phyloP scores from a whole-genome alignment of 164 flowering plant species.

The Liquidambar formosana region DNA sequence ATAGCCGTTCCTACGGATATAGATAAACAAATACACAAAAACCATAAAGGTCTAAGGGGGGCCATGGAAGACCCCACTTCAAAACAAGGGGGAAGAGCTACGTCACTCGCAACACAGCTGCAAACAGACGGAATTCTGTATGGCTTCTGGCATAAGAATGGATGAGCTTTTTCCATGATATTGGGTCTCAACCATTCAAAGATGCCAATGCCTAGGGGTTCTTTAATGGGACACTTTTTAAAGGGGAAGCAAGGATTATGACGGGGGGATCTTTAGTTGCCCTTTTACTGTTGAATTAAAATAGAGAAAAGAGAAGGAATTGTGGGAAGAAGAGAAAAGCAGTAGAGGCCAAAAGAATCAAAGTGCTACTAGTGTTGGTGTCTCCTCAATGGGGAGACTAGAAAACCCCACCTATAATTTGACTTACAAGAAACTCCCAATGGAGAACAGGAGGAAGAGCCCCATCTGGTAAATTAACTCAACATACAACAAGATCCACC shows the following conservation, averaged over 20 bases:
- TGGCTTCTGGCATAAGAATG: not conserved
- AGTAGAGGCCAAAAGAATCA: not conserved
- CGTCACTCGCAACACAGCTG: not conserved
- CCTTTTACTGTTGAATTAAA: too few species aligned
- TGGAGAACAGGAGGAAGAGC: not conserved
- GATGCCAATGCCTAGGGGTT: conserved; percentile 8
- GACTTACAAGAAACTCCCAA: not conserved
- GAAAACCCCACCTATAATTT: conserved; percentile 1
- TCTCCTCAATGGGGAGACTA: conserved; percentile 1
- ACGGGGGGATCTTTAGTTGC: not conserved
- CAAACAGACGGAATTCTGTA: not conserved
- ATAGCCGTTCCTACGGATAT: not conserved
- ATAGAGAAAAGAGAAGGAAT: not conserved
- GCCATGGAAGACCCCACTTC: not conserved
- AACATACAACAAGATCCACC: not conserved
- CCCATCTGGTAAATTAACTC: not conserved
- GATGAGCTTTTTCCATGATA: conserved; percentile 9
- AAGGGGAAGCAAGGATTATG: not conserved
- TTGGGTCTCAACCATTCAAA: conserved; percentile 10
- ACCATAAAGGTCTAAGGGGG: not conserved
- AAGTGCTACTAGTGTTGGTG: not conserved
- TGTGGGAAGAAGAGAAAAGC: conserved; percentile 1
- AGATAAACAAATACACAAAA: not conserved
- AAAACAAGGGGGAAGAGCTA: not conserved
- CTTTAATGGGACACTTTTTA: not conserved